Percentiles rank a stretch among this genome's conserved stretches.
Conservation (phyloP, 371 early-diverging fungal genomes). For the Saksenaea oblongispora region DNA sequence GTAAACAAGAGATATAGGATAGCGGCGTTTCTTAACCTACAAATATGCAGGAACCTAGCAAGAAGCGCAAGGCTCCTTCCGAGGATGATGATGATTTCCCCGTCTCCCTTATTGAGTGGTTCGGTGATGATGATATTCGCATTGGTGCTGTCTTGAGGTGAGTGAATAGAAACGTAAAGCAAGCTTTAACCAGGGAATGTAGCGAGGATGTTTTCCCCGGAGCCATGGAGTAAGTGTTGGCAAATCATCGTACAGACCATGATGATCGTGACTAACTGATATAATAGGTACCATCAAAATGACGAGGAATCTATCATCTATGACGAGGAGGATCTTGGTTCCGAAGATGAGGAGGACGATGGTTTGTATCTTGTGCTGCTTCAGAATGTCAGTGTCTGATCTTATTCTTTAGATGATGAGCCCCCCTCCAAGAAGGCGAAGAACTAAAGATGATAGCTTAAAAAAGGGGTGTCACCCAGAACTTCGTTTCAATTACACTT, state of each 20-base stretch:
- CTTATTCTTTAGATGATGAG: neutral
- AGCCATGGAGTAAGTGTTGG: constrained; percentile 29
- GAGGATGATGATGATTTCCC: constrained; percentile 32
- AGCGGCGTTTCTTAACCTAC: neutral
- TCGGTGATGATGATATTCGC: constrained; percentile 40
- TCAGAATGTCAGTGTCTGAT: neutral
- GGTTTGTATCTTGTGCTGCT: neutral
- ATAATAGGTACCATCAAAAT: constrained; percentile 12
- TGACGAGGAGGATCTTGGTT: constrained; percentile 41
- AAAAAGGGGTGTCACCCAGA: neutral
- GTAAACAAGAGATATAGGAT: constrained; percentile 5
- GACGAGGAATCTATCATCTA: constrained; percentile 26
- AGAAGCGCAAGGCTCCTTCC: constrained; percentile 50
- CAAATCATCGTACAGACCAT: neutral
- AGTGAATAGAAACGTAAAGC: neutral
- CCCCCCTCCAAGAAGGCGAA: neutral
- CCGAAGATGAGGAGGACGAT: constrained; percentile 16
- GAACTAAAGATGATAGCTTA: neutral
- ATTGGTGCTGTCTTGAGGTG: constrained; percentile 35
- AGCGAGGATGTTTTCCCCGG: constrained; percentile 47
- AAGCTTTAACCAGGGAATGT: constrained; percentile 5
- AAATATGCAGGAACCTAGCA: constrained; percentile 18
- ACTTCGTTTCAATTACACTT: neutral
- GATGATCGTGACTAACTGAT: neutral
- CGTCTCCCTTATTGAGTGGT: constrained; percentile 50